These are phyloP conservation scores for Tympanopsis confertula DNA, from an alignment of 2,329 filamentous ascomycete species.

Conservation along the genomic window DNA sequence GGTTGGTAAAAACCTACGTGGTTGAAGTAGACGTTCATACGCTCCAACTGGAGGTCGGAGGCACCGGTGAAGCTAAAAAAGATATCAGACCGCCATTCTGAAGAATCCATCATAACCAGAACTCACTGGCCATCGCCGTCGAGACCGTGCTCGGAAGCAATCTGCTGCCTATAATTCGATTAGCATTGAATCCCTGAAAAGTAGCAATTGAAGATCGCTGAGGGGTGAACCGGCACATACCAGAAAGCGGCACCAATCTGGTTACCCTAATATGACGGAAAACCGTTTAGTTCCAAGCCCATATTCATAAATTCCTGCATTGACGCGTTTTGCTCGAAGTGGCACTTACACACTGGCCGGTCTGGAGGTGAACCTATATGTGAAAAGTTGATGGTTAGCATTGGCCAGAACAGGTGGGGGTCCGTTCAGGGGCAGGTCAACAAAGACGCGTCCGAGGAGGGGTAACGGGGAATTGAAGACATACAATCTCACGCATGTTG, in stretches of 20 bases:
- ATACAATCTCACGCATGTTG: too few relatives aligned
- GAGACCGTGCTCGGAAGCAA: constrained; percentile 58
- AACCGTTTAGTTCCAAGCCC: background rate
- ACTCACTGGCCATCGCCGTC: constrained; percentile 64
- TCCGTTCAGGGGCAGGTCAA: too few relatives aligned
- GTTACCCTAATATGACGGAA: constrained; percentile 1
- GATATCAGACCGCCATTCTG: constrained; percentile 10
- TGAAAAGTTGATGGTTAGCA: too few relatives aligned
- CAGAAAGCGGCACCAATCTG: constrained; percentile 2
- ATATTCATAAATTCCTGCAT: too few relatives aligned
- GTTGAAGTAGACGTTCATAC: constrained; percentile 77
- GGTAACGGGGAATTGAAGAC: too few relatives aligned
- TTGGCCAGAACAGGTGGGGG: too few relatives aligned
- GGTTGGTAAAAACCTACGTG: constrained; percentile 40
- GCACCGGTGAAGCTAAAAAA: constrained; percentile 58
- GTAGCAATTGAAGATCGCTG: background rate
- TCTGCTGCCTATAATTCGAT: constrained; percentile 32
- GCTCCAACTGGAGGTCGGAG: constrained; percentile 68
- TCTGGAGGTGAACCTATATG: background rate
- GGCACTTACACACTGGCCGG: constrained; percentile 1
- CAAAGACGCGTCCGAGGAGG: too few relatives aligned
- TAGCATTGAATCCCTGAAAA: background rate
- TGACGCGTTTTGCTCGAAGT: too few relatives aligned
- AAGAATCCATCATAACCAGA: background rate
- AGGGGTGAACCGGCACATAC: background rate